These are phyloP conservation scores for Metrosideros polymorpha DNA, from an alignment of 441 rosid species.

Conservation along the genomic window DNA sequence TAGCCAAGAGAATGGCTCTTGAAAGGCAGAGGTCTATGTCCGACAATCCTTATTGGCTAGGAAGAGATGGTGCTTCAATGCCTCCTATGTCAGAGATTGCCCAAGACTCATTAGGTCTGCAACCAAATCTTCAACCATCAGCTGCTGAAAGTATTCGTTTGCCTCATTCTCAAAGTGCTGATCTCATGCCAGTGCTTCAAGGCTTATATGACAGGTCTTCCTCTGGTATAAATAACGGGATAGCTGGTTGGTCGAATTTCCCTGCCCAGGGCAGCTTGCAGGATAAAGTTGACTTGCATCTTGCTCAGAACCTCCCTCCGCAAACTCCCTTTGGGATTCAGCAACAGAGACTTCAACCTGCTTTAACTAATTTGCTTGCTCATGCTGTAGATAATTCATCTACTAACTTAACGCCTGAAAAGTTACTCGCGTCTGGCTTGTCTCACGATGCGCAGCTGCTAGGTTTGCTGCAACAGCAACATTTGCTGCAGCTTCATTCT, in stretches of 20 bases:
- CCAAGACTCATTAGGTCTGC: constrained; percentile 28
- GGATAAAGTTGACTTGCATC: constrained; percentile 52
- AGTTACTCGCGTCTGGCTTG: constrained; percentile 28
- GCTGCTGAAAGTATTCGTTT: constrained; percentile 31
- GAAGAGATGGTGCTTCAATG: constrained; percentile 54
- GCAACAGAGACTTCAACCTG: constrained; percentile 40
- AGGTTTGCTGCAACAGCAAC: constrained; percentile 76
- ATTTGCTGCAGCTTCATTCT: constrained; percentile 60
- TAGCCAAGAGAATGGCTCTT: constrained; percentile 69
- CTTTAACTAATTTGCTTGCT: constrained; percentile 1
- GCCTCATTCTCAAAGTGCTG: constrained; percentile 63
- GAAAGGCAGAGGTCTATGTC: constrained; percentile 68
- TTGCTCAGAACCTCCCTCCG: constrained; percentile 42
- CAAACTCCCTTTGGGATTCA: constrained; percentile 56
- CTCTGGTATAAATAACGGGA: constrained; percentile 42
- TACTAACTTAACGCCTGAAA: background rate
- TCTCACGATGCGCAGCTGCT: constrained; percentile 68
- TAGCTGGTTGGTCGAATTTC: constrained; percentile 56
- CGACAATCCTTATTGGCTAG: constrained; percentile 61
- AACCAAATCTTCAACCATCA: constrained; percentile 24
- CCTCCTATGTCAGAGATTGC: constrained; percentile 52
- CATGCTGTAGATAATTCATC: background rate
- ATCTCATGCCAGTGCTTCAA: constrained; percentile 61
- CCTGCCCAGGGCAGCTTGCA: constrained; percentile 38
- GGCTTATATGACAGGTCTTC: constrained; percentile 57